phyloP scores from a whole-genome alignment of 768 basidiomycete species.

The Pleurotus cornucopiae region DNA sequence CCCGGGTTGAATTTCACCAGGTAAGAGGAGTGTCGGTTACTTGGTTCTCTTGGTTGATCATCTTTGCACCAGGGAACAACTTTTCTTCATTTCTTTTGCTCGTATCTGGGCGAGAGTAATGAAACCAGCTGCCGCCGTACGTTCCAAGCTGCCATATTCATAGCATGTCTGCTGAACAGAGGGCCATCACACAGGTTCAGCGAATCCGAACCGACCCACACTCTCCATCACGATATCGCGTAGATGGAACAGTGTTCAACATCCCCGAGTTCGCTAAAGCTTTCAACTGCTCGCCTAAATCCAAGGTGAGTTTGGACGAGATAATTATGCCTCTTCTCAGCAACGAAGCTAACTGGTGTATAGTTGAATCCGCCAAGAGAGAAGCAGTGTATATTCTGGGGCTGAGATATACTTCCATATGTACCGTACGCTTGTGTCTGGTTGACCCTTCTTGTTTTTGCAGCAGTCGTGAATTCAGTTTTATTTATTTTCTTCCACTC shows the following conservation, averaged over 20 bases:
- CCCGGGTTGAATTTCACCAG: slow-evolving; percentile 78
- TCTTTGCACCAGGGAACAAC: slow-evolving; percentile 65
- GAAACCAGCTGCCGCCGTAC: slow-evolving; percentile 72
- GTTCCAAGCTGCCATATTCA: slow-evolving; percentile 16
- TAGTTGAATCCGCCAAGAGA: slow-evolving; percentile 83
- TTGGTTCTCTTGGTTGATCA: slow-evolving; percentile 3
- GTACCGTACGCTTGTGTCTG: not conserved
- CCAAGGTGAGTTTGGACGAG: slow-evolving; percentile 52
- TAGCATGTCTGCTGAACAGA: not conserved
- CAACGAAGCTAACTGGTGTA: not conserved
- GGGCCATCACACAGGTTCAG: slow-evolving; percentile 43
- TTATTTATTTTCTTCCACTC: no score
- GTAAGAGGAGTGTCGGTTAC: slow-evolving; percentile 26
- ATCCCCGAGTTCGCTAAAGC: slow-evolving; percentile 86
- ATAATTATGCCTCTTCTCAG: not conserved
- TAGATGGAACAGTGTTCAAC: slow-evolving; percentile 84
- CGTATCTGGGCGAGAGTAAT: slow-evolving; percentile 84
- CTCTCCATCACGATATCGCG: slow-evolving; percentile 74
- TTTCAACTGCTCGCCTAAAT: slow-evolving; percentile 73
- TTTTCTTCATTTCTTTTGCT: slow-evolving; percentile 91
- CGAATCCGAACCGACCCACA: slow-evolving; percentile 87
- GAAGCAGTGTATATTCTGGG: slow-evolving; percentile 82
- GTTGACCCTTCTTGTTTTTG: no score
- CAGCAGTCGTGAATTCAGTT: no score
- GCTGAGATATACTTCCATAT: slow-evolving; percentile 21